A percentile compares a stretch with the other conserved stretches of the same genome.
Evolutionary conservation across 2,329 filamentous ascomycete genomes (phyloP).

Genomic region (Fusarium setosum): DNA sequence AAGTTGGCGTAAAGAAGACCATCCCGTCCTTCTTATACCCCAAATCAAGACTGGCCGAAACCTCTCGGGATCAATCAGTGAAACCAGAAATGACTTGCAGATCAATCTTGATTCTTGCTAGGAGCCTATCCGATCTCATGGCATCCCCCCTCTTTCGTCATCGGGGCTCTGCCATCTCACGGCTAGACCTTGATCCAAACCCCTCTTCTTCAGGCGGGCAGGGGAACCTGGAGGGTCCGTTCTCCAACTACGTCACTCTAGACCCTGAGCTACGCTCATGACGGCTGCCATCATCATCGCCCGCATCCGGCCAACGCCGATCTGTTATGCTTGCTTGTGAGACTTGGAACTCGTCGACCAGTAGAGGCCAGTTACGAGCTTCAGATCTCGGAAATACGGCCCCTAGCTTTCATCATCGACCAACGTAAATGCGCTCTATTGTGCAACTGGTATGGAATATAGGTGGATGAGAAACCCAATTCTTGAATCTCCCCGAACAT

Average conservation of each 20-base stretch:
- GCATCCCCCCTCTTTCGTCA: slow-evolving; percentile 33
- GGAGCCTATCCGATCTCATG: slow-evolving; percentile 13
- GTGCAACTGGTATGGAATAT: not conserved
- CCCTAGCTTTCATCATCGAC: slow-evolving; percentile 16
- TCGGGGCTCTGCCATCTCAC: slow-evolving; percentile 4
- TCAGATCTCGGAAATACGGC: slow-evolving; percentile 1
- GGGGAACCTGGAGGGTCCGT: slow-evolving; percentile 3
- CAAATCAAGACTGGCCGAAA: not conserved
- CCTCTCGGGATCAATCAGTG: slow-evolving; percentile 1
- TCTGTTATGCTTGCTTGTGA: no score
- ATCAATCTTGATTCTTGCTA: slow-evolving; percentile 25
- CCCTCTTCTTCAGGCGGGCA: slow-evolving; percentile 7
- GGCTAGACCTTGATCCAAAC: slow-evolving; percentile 11
- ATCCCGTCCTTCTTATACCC: slow-evolving; percentile 32
- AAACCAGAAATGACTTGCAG: slow-evolving; percentile 28
- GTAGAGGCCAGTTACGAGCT: not conserved
- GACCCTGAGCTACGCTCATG: slow-evolving; percentile 27
- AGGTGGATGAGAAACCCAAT: not conserved
- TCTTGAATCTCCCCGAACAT: not conserved
- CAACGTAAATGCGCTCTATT: not conserved
- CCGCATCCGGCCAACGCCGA: slow-evolving; percentile 4
- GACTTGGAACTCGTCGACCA: no score
- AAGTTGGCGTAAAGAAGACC: not conserved
- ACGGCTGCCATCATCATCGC: slow-evolving; percentile 11
- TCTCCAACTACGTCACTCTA: slow-evolving; percentile 38